Percentiles rank a stretch among this genome's conserved stretches.
These are phyloP conservation scores for Neocallimastix lanati DNA, from an alignment of 192 early-diverging fungal genomes.

Conservation along the genomic window DNA sequence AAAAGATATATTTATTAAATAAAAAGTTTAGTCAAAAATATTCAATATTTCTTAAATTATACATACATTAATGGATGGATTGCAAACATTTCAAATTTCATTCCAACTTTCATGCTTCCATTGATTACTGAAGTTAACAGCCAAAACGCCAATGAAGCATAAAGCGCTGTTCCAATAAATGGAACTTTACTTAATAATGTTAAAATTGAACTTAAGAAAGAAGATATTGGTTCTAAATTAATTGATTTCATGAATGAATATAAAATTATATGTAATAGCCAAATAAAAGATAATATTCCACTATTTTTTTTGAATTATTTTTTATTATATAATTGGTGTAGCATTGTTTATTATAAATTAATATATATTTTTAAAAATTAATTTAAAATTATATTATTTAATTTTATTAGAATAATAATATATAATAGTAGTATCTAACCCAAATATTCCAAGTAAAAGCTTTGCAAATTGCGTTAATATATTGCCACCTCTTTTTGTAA, in stretches of 20 bases:
- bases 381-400: too few relatives aligned
- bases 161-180: conserved; percentile 33
- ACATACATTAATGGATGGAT: conserved; percentile 32
- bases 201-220: conserved; percentile 37
- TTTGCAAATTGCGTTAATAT: conserved; percentile 21
- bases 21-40: too few relatives aligned
- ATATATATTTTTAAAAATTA: too few relatives aligned
- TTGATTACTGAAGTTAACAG: conserved; percentile 36
- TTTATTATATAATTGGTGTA: too few relatives aligned
- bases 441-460: conserved; percentile 19
- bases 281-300: conserved; percentile 24
- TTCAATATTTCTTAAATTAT: not conserved
- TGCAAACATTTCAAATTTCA: conserved; percentile 32
- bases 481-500: conserved; percentile 29
- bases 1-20: too few relatives aligned
- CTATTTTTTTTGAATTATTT: conserved; percentile 5
- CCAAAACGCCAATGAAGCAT: conserved; percentile 36
- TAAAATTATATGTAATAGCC: conserved; percentile 35
- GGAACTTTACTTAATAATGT: conserved; percentile 17
- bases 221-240: conserved; percentile 9
- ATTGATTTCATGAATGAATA: conserved; percentile 22
- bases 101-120: conserved; percentile 29
- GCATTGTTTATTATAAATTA: too few relatives aligned
- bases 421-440: conserved; percentile 10
- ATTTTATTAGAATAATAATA: too few relatives aligned